Conservation (phyloP, 805 yeast species). For the Komagataella pastoris region DNA sequence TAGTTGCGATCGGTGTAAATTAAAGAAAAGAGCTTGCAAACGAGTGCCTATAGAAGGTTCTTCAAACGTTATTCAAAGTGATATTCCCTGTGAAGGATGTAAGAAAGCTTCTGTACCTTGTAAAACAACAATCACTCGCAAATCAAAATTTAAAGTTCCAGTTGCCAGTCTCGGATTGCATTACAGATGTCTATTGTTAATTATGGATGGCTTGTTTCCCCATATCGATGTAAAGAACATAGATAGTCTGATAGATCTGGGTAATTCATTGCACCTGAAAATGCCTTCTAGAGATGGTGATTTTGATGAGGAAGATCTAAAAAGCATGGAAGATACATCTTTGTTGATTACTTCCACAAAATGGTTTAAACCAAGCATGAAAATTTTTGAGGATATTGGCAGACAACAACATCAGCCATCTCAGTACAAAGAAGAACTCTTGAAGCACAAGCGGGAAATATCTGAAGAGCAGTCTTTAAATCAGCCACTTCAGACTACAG, state of each 20-base stretch:
- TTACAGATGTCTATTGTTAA: slow-evolving; percentile 23
- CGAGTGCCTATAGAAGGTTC: slow-evolving; percentile 17
- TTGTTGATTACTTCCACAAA: slow-evolving; percentile 23
- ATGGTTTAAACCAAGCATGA: slow-evolving; percentile 28
- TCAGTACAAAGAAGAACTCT: neutral
- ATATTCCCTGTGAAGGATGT: slow-evolving; percentile 23
- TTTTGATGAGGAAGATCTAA: slow-evolving; percentile 2
- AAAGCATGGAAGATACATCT: slow-evolving; percentile 19
- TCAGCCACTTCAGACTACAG: neutral
- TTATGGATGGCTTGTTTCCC: slow-evolving; percentile 28
- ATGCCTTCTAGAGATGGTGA: slow-evolving; percentile 17
- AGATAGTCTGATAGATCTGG: slow-evolving; percentile 25
- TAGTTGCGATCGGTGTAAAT: slow-evolving; percentile 32
- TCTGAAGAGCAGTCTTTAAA: neutral
- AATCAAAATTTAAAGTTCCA: slow-evolving; percentile 26
- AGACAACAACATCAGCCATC: neutral
- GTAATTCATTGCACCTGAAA: slow-evolving; percentile 16
- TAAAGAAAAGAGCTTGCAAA: slow-evolving; percentile 27
- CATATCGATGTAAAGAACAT: slow-evolving; percentile 28
- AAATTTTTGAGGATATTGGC: neutral
- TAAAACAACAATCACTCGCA: slow-evolving; percentile 26
- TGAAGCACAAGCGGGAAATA: neutral
- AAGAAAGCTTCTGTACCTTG: slow-evolving; percentile 23
- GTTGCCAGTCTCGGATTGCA: slow-evolving; percentile 28
- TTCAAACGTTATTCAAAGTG: slow-evolving; percentile 11